A percentile compares a stretch with the other conserved stretches of the same genome.
These are phyloP conservation scores for Lactifluus rugatus DNA, from an alignment of 768 basidiomycete species.

Conservation along the genomic window DNA sequence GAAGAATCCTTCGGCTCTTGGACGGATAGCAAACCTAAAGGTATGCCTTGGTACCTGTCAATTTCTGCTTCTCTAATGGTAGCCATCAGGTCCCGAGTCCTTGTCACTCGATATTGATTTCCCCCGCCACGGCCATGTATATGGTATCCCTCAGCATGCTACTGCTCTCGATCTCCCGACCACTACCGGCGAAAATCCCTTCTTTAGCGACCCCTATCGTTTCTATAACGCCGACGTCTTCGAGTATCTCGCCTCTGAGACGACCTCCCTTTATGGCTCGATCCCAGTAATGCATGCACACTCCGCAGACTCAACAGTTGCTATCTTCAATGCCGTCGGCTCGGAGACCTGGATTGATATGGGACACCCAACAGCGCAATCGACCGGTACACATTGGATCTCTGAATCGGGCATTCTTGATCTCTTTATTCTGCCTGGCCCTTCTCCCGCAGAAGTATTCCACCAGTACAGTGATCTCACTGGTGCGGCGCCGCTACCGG, in stretches of 20 bases:
- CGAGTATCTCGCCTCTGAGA: slow-evolving; percentile 78
- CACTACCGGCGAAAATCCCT: slow-evolving; percentile 68
- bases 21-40: slow-evolving; percentile 94
- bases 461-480: slow-evolving; percentile 79
- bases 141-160: slow-evolving; percentile 95
- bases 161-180: slow-evolving; percentile 81
- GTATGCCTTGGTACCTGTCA: slow-evolving; percentile 31
- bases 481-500: slow-evolving; percentile 79
- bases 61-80: not conserved
- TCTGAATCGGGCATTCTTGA: slow-evolving; percentile 97
- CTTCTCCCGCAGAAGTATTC: slow-evolving; percentile 73
- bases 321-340: slow-evolving; percentile 74
- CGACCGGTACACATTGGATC: slow-evolving; percentile 91
- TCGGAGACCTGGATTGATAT: slow-evolving; percentile 97
- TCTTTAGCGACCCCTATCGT: slow-evolving; percentile 85
- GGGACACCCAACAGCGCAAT: slow-evolving; percentile 51
- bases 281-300: slow-evolving; percentile 94
- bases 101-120: slow-evolving; percentile 88
- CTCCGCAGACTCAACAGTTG: slow-evolving; percentile 77
- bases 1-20: slow-evolving; percentile 81
- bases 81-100: slow-evolving; percentile 77
- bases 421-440: slow-evolving; percentile 87
- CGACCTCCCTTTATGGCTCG: slow-evolving; percentile 80
- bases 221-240: slow-evolving; percentile 95
- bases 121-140: slow-evolving; percentile 84